Evolutionary conservation across 1,284 basidiomycete genomes (phyloP), one percentile per base, ranked within the genome.

Genomic region (Ceraceosorus bombacis): DNA sequence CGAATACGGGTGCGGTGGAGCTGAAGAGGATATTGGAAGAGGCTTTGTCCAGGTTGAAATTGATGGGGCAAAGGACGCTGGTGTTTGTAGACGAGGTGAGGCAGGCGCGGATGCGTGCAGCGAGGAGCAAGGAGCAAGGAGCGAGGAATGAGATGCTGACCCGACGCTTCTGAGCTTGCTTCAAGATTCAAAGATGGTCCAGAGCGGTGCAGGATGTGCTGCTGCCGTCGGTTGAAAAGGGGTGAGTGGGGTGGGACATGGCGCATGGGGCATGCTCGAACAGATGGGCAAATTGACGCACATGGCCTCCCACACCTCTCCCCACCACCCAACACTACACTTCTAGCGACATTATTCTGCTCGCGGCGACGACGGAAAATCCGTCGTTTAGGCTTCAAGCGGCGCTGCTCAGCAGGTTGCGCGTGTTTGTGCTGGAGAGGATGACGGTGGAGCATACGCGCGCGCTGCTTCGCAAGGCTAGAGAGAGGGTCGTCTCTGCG

Each of bases 281-380:
- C n/a, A n/a, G n/a, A n/a, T n/a, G n/a, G n/a, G n/a, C n/a, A n/a
- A n/a, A n/a, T n/a, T n/a, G n/a, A n/a, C n/a, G n/a, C n/a, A n/a
- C n/a, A n/a, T n/a, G n/a, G n/a, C 10, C 37, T 41, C 48, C 49
- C 8, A n/a, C 13, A n/a, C 13, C 27, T n/a, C 13, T 2, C 13
- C 38, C 7, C 27, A 9, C 1, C 38, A 38, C 12, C 40, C 36
- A 2, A 7, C 41, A 51, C 50, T 8, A 8, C 8, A 8, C 41
- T 46, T 46, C 41, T n/a, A 46, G 41, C 5, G 60, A 66, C 58
- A 58, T 67, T 39, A 64, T 72, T 82, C 80, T 93, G 41, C 85
- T 94, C 63, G 89, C 89, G 13, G 90, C 90, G 0, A 94, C 90
- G 2, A 94, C 90, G 0, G 90, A 94, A 77, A 94, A 94, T 71